A percentile compares a stretch with the other conserved stretches of the same genome.
Conservation (phyloP, 2,329 filamentous ascomycete genomes). For the Alternaria brassicicola region DNA sequence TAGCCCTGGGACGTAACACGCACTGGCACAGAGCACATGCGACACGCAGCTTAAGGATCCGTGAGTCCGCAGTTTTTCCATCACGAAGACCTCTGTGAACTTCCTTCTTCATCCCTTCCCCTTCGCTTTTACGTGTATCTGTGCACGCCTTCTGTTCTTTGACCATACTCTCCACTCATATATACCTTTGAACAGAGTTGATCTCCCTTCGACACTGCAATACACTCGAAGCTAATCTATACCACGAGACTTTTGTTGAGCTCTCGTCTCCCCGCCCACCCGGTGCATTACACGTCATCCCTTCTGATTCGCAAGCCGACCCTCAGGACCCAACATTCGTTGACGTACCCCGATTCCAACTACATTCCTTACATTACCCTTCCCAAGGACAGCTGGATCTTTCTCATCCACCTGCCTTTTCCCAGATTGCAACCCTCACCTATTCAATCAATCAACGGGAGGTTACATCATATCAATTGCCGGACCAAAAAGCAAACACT, state of each 20-base stretch:
- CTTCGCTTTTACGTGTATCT: conserved; percentile 13
- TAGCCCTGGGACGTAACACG: conserved; percentile 22
- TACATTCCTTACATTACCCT: conserved; percentile 1
- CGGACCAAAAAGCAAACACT: conserved; percentile 3
- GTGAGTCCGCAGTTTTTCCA: background rate
- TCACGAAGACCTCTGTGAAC: background rate
- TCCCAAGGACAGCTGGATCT: background rate
- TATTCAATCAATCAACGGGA: conserved; percentile 1
- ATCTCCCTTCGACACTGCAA: conserved; percentile 21
- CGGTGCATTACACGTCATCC: conserved; percentile 2
- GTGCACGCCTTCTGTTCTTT: background rate
- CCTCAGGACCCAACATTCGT: conserved; percentile 3
- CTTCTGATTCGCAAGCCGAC: conserved; percentile 12
- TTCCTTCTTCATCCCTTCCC: conserved; percentile 16
- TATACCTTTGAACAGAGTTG: conserved; percentile 13
- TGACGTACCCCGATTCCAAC: background rate
- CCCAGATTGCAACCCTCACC: background rate
- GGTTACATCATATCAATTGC: background rate
- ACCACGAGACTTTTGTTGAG: conserved; percentile 6
- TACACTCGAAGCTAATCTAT: conserved; percentile 19
- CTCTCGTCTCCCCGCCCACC: background rate
- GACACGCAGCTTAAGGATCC: conserved; percentile 18
- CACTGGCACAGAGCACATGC: conserved; percentile 22
- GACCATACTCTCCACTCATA: background rate
- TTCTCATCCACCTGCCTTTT: background rate